Conservation (phyloP, 2,329 filamentous ascomycete genomes). For the Rhexocercosporidium sp. region DNA sequence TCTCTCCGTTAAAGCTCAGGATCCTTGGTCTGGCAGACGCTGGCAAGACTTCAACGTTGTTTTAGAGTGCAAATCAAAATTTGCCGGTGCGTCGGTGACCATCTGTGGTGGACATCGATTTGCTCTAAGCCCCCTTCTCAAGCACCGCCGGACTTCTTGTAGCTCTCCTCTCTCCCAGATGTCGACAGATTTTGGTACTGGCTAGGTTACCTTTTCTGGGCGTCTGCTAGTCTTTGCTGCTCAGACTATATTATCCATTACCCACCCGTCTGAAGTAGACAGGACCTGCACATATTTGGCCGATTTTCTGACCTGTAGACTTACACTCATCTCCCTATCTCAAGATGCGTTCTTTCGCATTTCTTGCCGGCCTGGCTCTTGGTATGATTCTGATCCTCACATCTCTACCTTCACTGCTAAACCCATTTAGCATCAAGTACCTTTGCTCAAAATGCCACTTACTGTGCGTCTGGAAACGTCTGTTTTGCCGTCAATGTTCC, state of each 20-base stretch:
- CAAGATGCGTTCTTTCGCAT: background rate
- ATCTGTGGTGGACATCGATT: background rate
- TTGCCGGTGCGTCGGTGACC: background rate
- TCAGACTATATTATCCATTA: background rate
- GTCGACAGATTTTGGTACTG: background rate
- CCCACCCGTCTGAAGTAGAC: background rate
- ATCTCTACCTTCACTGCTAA: background rate
- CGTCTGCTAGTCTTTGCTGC: background rate
- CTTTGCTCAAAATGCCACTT: slow-evolving; percentile 31
- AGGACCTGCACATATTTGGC: background rate
- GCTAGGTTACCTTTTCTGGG: background rate
- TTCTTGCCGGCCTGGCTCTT: slow-evolving; percentile 26
- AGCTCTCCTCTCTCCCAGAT: background rate
- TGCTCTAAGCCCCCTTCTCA: background rate
- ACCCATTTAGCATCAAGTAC: slow-evolving; percentile 32
- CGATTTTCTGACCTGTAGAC: background rate
- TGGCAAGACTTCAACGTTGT: background rate
- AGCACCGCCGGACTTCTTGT: slow-evolving; percentile 8
- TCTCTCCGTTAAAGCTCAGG: background rate
- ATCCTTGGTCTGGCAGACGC: slow-evolving; percentile 3
- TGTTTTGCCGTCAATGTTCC: slow-evolving; percentile 60
- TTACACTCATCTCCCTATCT: background rate
- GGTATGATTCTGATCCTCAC: slow-evolving; percentile 17
- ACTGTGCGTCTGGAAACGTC: slow-evolving; percentile 31
- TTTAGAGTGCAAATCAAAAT: slow-evolving; percentile 1